phyloP scores from a whole-genome alignment of 2,329 filamentous ascomycete species.

The Diplocarpon rosae region DNA sequence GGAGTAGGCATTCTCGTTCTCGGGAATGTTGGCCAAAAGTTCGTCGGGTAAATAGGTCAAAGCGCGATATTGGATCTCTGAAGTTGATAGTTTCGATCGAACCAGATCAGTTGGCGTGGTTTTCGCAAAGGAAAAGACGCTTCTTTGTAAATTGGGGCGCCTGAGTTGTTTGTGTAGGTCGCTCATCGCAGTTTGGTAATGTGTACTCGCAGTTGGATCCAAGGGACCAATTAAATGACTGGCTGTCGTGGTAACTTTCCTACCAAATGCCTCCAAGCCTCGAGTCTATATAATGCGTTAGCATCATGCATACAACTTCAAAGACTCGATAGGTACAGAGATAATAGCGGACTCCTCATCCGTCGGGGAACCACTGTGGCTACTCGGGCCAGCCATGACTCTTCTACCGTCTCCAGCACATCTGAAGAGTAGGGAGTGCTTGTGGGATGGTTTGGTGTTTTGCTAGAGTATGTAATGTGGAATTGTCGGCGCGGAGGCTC shows the following conservation, averaged over 20 bases:
- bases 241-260: slow-evolving; percentile 90
- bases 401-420: slow-evolving; percentile 1
- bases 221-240: slow-evolving; percentile 73
- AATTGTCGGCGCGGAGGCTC: background rate
- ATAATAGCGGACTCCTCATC: slow-evolving; percentile 25
- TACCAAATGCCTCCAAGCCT: slow-evolving; percentile 82
- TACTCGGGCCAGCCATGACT: slow-evolving; percentile 1
- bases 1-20: slow-evolving; percentile 76
- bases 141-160: slow-evolving; percentile 73
- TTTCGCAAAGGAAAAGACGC: slow-evolving; percentile 81
- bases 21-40: slow-evolving; percentile 78
- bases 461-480: background rate
- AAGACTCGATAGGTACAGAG: slow-evolving; percentile 20
- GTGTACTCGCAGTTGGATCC: slow-evolving; percentile 44
- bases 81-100: slow-evolving; percentile 77
- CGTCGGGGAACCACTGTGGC: slow-evolving; percentile 24
- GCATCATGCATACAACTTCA: background rate
- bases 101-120: slow-evolving; percentile 91
- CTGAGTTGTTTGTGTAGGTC: slow-evolving; percentile 85
- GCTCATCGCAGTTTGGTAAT: slow-evolving; percentile 80
- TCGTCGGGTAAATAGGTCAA: slow-evolving; percentile 83
- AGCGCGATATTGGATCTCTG: slow-evolving; percentile 90
- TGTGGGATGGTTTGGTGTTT: background rate
- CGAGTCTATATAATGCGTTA: slow-evolving; percentile 48
- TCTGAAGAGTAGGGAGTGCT: background rate